phyloP scores from a whole-genome alignment of 2,329 filamentous ascomycete species.

The Trichophyton verrucosum region DNA sequence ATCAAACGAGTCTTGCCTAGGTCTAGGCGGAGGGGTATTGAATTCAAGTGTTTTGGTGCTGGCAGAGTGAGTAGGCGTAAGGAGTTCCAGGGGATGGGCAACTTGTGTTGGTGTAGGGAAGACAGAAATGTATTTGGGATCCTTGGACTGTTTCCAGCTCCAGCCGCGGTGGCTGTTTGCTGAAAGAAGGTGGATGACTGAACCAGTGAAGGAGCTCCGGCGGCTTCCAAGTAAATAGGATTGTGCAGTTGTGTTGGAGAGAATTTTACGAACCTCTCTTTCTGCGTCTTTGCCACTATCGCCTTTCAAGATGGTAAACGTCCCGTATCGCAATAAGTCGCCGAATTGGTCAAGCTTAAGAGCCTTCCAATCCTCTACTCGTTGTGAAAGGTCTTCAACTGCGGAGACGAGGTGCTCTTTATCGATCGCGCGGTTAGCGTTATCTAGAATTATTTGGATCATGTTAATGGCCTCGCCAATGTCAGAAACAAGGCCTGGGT shows the following conservation, averaged over 20 bases:
- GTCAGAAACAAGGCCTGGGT: constrained; percentile 58
- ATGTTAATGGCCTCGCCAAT: constrained; percentile 66
- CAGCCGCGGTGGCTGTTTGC: not conserved
- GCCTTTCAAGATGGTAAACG: constrained; percentile 78
- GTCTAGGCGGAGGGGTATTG: not conserved
- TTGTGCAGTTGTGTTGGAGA: constrained; percentile 3
- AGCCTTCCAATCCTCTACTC: constrained; percentile 96
- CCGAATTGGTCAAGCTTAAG: constrained; percentile 87
- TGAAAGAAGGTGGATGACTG: constrained; percentile 2
- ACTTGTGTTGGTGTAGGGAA: not conserved
- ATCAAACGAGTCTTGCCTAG: not conserved
- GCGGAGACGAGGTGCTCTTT: constrained; percentile 75
- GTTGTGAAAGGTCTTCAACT: constrained; percentile 61
- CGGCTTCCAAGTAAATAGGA: not conserved
- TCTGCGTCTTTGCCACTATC: constrained; percentile 75
- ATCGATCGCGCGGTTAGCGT: constrained; percentile 84
- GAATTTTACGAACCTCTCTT: constrained; percentile 56
- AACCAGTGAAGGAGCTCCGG: constrained; percentile 3
- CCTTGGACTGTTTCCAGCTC: constrained; percentile 2
- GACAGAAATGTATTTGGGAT: not conserved
- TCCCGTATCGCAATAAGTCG: constrained; percentile 72
- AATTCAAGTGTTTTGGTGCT: constrained; percentile 3
- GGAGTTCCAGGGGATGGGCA: not conserved
- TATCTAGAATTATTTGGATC: constrained; percentile 66
- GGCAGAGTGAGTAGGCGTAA: not conserved